phyloP scores from a whole-genome alignment of 2,329 filamentous ascomycete genomes.

The Penicillium carneum region DNA sequence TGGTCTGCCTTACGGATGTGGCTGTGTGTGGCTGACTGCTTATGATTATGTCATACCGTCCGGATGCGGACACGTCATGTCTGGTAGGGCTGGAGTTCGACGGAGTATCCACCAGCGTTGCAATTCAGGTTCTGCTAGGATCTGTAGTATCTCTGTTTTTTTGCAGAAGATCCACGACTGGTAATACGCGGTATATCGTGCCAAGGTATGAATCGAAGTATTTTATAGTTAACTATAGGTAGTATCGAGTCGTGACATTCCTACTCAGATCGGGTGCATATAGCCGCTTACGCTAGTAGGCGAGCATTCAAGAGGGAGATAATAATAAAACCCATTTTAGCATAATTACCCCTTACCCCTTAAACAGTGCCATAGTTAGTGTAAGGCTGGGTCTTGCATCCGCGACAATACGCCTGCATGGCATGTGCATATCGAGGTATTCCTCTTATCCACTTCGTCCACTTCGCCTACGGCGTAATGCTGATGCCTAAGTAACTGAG shows the following conservation, averaged over 20 bases:
- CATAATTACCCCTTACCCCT: background rate
- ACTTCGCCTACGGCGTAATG: slow-evolving; percentile 23
- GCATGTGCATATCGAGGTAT: slow-evolving; percentile 18
- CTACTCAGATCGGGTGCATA: background rate
- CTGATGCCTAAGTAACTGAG: slow-evolving; percentile 24
- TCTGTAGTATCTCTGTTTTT: background rate
- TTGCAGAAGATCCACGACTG: background rate
- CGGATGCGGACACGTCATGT: slow-evolving; percentile 33
- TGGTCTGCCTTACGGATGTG: slow-evolving; percentile 18
- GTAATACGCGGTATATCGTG: slow-evolving; percentile 1
- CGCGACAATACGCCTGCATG: slow-evolving; percentile 6
- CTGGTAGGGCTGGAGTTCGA: slow-evolving; percentile 22
- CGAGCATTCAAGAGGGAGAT: background rate
- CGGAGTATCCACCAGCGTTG: background rate
- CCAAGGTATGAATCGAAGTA: background rate
- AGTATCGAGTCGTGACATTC: slow-evolving; percentile 1
- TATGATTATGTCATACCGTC: slow-evolving; percentile 16
- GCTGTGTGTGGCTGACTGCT: slow-evolving; percentile 20
- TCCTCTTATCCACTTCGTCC: slow-evolving; percentile 15
- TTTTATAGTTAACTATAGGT: no score
- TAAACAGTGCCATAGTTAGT: background rate
- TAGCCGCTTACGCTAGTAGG: background rate
- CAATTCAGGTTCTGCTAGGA: slow-evolving; percentile 2
- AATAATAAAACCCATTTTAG: background rate
- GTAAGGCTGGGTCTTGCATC: slow-evolving; percentile 10